phyloP scores from a whole-genome alignment of 106 monocot species.

The Iris macrosiphon region DNA sequence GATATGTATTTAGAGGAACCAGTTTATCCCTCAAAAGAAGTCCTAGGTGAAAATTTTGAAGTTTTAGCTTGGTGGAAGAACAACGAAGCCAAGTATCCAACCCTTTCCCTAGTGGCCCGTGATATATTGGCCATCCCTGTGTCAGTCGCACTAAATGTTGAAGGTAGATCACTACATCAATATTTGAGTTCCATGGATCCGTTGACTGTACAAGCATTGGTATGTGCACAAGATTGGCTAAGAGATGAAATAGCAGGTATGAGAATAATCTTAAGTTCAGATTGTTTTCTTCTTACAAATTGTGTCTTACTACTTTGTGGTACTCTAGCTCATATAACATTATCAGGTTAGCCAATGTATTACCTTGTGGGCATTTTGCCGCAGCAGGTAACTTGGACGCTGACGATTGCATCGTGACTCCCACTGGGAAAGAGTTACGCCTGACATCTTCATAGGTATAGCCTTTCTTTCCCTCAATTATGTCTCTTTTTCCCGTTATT shows the following conservation, averaged over 20 bases:
- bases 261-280: not conserved
- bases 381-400: slow-evolving; percentile 10
- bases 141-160: slow-evolving; percentile 24
- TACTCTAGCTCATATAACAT: not conserved
- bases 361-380: not conserved
- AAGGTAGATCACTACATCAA: slow-evolving; percentile 38
- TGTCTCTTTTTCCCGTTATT: not conserved
- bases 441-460: slow-evolving; percentile 7
- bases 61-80: slow-evolving; percentile 74
- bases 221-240: slow-evolving; percentile 73
- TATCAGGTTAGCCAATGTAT: not conserved
- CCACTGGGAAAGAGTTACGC: not conserved
- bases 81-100: slow-evolving; percentile 63
- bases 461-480: not conserved
- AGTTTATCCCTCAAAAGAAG: slow-evolving; percentile 48
- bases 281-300: not conserved
- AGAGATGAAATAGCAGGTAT: slow-evolving; percentile 59
- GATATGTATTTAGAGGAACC: slow-evolving; percentile 75
- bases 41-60: slow-evolving; percentile 35
- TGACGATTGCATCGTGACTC: slow-evolving; percentile 4
- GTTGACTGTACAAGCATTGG: slow-evolving; percentile 33
- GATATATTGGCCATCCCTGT: slow-evolving; percentile 55
- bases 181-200: slow-evolving; percentile 49
- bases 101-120: slow-evolving; percentile 55
- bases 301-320: not conserved